Percentiles rank a stretch among this genome's conserved stretches.
Evolutionary conservation across 495 filamentous ascomycete genomes (phyloP).

Genomic region (Aspergillus panamensis): DNA sequence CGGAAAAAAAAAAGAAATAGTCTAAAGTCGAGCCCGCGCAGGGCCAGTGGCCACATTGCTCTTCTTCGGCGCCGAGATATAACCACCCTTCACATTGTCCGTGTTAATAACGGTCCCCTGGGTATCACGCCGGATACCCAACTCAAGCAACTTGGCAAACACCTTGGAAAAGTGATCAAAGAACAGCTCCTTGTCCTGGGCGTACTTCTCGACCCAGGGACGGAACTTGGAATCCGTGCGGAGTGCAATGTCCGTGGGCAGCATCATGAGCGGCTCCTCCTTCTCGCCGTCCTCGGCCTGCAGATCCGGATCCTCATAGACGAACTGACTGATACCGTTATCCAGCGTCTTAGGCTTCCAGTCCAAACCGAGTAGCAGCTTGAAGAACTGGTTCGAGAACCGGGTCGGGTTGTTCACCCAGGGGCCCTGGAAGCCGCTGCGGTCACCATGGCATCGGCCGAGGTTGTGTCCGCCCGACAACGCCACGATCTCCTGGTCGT

Average conservation of each 20-base stretch:
- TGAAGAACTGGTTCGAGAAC: slow-evolving; percentile 63
- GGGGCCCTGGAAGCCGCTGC: slow-evolving; percentile 57
- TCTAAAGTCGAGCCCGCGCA: slow-evolving; percentile 30
- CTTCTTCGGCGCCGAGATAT: slow-evolving; percentile 59
- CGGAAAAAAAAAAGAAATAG: slow-evolving; percentile 12
- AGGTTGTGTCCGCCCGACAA: slow-evolving; percentile 59
- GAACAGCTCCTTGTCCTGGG: slow-evolving; percentile 58
- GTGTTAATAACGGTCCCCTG: slow-evolving; percentile 48
- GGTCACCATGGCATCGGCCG: slow-evolving; percentile 58
- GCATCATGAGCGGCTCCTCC: slow-evolving; percentile 54
- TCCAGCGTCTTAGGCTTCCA: slow-evolving; percentile 52
- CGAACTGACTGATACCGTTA: slow-evolving; percentile 56
- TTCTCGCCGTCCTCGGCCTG: slow-evolving; percentile 33
- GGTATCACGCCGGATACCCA: slow-evolving; percentile 55
- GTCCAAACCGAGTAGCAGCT: slow-evolving; percentile 49
- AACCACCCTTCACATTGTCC: slow-evolving; percentile 52
- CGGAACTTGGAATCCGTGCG: slow-evolving; percentile 36
- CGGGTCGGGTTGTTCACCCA: slow-evolving; percentile 64
- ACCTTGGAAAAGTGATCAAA: slow-evolving; percentile 58
- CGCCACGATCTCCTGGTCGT: slow-evolving; percentile 61
- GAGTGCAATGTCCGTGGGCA: slow-evolving; percentile 46
- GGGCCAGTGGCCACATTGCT: slow-evolving; percentile 43
- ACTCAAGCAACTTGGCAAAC: slow-evolving; percentile 60
- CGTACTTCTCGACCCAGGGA: slow-evolving; percentile 58
- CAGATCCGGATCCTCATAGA: slow-evolving; percentile 55